Conservation (phyloP, 164 flowering plant species). For the Euptelea pleiosperma region DNA sequence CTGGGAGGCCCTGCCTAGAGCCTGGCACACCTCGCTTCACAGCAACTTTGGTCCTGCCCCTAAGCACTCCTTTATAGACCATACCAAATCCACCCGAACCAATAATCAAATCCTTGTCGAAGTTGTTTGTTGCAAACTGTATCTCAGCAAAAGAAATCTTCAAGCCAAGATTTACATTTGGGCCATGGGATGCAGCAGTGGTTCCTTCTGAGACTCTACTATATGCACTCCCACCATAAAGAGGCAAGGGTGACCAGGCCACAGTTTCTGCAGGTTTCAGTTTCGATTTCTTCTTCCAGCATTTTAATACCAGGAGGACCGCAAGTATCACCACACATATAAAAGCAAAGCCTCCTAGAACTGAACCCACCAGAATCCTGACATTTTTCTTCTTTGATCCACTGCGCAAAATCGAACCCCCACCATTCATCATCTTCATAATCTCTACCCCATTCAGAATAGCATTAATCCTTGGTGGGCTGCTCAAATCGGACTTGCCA, state of each 20-base stretch:
- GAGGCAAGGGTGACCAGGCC: slow-evolving; percentile 51
- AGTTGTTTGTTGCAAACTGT: slow-evolving; percentile 52
- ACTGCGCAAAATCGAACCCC: not conserved
- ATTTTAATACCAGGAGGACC: slow-evolving; percentile 20
- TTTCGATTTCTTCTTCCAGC: slow-evolving; percentile 34
- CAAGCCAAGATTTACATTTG: slow-evolving; percentile 36
- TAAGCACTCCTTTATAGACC: slow-evolving; percentile 63
- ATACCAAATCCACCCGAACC: slow-evolving; percentile 82
- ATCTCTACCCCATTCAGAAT: slow-evolving; percentile 80
- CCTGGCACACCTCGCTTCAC: slow-evolving; percentile 69
- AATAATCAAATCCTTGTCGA: slow-evolving; percentile 43
- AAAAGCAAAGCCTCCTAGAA: slow-evolving; percentile 37
- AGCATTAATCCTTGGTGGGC: too few species aligned
- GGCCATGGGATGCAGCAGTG: slow-evolving; percentile 33
- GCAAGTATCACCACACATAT: slow-evolving; percentile 23
- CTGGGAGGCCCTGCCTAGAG: slow-evolving; percentile 69
- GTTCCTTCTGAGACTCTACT: slow-evolving; percentile 46
- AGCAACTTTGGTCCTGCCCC: slow-evolving; percentile 55
- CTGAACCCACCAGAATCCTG: slow-evolving; percentile 37
- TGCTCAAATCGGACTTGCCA: slow-evolving; percentile 59
- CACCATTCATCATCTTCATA: slow-evolving; percentile 44
- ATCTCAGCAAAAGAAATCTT: slow-evolving; percentile 59
- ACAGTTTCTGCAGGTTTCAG: slow-evolving; percentile 37
- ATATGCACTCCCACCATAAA: slow-evolving; percentile 39
- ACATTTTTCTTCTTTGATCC: slow-evolving; percentile 22